Conservation (phyloP, 2,329 filamentous ascomycete species). For the Trichoderma afroharzianum region DNA sequence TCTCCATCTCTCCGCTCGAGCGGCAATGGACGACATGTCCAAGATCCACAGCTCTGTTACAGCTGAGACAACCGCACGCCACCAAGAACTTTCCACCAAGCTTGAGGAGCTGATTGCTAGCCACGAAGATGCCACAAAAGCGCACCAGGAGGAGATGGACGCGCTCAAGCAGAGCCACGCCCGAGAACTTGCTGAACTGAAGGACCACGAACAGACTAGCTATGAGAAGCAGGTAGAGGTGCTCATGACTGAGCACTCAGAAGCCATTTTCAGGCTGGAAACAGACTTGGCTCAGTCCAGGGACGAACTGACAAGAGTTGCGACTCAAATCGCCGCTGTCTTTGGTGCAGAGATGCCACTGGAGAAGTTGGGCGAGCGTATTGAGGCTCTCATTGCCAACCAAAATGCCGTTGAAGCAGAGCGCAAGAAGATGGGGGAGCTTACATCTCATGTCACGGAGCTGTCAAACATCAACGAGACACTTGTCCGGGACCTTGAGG, state of each 20-base stretch:
- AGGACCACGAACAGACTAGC: constrained; percentile 48
- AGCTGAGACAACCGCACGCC: constrained; percentile 41
- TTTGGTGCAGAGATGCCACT: constrained; percentile 61
- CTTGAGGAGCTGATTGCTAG: constrained; percentile 58
- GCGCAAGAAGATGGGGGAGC: constrained; percentile 55
- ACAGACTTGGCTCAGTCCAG: constrained; percentile 62
- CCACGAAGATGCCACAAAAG: constrained; percentile 56
- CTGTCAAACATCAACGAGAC: constrained; percentile 56
- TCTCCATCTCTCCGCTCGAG: constrained; percentile 61
- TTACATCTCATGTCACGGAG: constrained; percentile 54
- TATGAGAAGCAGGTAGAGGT: constrained; percentile 56
- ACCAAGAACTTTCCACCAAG: constrained; percentile 47
- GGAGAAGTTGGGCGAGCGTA: constrained; percentile 63
- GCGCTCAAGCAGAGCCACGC: constrained; percentile 49
- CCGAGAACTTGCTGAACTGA: constrained; percentile 48
- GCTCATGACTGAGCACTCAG: constrained; percentile 59
- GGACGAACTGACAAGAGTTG: constrained; percentile 62
- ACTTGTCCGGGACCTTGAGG: constrained; percentile 59
- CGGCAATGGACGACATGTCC: constrained; percentile 64
- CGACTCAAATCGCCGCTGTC: constrained; percentile 59
- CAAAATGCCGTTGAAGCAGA: constrained; percentile 58
- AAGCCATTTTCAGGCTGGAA: constrained; percentile 54
- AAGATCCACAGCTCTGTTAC: constrained; percentile 53
- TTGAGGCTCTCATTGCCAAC: constrained; percentile 53
- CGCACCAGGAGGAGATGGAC: constrained; percentile 50